Percentiles rank a stretch among this genome's conserved stretches.
Conservation (phyloP, 805 yeast genomes). For the Saccharomycopsis olivae region DNA sequence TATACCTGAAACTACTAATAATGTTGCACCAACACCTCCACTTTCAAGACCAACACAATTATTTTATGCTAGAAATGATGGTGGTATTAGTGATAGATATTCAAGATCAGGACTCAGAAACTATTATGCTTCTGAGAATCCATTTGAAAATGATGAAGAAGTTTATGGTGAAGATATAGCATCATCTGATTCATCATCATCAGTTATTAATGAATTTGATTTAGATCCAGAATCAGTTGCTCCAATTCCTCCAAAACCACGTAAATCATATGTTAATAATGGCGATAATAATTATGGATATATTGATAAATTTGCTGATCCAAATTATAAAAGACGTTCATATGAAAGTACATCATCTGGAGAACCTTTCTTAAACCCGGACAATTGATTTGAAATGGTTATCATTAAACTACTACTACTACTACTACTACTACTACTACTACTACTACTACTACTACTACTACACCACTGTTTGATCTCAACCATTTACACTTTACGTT, state of each 20-base stretch:
- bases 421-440: no score
- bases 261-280: constrained; percentile 2
- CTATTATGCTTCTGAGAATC: constrained; percentile 12
- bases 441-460: no score
- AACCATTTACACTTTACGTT: no score
- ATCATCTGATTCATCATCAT: background rate
- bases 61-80: background rate
- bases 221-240: no score
- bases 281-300: constrained; percentile 3
- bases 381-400: no score
- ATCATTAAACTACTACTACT: no score
- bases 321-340: constrained; percentile 4
- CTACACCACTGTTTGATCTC: no score
- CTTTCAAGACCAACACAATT: background rate
- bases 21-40: background rate
- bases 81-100: constrained; percentile 5
- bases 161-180: background rate
- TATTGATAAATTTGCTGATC: constrained; percentile 1
- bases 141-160: constrained; percentile 4
- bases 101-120: constrained; percentile 12
- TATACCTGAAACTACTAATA: background rate
- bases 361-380: constrained; percentile 7
- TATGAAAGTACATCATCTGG: constrained; percentile 12
- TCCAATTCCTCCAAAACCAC: constrained; percentile 12
- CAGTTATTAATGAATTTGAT: constrained; percentile 1